A percentile compares a stretch with the other conserved stretches of the same genome.
Conservation (phyloP, 2,329 filamentous ascomycete species). For the Ampelomyces quisqualis region DNA sequence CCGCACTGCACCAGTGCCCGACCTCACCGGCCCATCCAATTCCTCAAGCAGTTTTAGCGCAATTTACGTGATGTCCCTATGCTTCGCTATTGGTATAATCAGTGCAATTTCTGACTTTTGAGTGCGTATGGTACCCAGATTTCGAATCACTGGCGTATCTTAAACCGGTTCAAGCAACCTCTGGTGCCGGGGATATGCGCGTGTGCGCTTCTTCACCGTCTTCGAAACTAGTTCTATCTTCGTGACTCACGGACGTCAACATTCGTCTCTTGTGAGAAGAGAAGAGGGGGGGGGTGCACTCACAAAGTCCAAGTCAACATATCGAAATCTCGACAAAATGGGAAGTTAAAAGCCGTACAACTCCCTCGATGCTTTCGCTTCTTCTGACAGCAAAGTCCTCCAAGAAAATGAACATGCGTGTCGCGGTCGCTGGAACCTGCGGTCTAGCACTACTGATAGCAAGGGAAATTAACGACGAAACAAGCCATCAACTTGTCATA, state of each 20-base stretch:
- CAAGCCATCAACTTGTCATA: constrained; percentile 68
- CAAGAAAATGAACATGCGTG: constrained; percentile 54
- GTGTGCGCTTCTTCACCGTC: constrained; percentile 25
- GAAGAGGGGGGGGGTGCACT: constrained; percentile 7
- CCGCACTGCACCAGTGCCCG: constrained; percentile 12
- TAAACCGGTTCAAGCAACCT: constrained; percentile 10
- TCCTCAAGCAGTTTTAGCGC: constrained; percentile 8
- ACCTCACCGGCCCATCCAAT: constrained; percentile 5
- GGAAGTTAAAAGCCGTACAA: constrained; percentile 5
- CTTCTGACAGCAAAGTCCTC: constrained; percentile 1
- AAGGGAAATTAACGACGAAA: constrained; percentile 60
- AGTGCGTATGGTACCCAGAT: constrained; percentile 5
- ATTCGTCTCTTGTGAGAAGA: constrained; percentile 15
- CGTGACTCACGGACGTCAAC: constrained; percentile 36
- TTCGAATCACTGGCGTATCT: constrained; percentile 8
- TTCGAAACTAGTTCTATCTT: constrained; percentile 12
- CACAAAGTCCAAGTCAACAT: constrained; percentile 7
- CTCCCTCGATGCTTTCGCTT: not conserved
- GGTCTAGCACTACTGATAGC: constrained; percentile 60
- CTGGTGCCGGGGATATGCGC: constrained; percentile 12
- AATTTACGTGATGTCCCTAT: constrained; percentile 9
- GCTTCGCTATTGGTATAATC: constrained; percentile 21
- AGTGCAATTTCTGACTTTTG: constrained; percentile 6
- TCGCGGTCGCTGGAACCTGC: constrained; percentile 63
- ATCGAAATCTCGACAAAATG: not conserved